Percentiles rank a stretch among this genome's conserved stretches.
phyloP scores from a whole-genome alignment of 108 stramenopile genomes.

The Pseudonitzschia delicatissima region DNA sequence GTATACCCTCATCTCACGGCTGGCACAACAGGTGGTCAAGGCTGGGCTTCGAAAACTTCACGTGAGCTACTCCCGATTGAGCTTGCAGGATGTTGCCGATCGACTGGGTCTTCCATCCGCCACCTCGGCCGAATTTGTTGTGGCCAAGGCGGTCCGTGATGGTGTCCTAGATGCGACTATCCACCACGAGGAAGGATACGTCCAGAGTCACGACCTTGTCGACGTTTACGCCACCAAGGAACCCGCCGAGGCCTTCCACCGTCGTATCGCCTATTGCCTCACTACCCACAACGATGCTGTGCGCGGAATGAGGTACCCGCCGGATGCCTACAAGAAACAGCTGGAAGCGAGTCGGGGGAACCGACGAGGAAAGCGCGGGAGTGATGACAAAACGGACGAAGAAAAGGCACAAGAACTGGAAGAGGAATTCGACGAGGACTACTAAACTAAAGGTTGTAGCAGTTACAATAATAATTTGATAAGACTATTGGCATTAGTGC shows the following conservation, averaged over 20 bases:
- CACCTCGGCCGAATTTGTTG: constrained; percentile 92
- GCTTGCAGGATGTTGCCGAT: constrained; percentile 89
- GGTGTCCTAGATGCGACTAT: constrained; percentile 99
- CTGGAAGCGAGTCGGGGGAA: constrained; percentile 80
- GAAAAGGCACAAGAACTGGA: constrained; percentile 86
- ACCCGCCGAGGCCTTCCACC: constrained; percentile 97
- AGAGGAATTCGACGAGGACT: constrained; percentile 82
- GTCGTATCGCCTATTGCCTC: constrained; percentile 96
- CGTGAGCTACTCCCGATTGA: constrained; percentile 84
- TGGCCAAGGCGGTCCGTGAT: constrained; percentile 97
- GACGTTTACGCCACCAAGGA: constrained; percentile 97
- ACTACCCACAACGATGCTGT: constrained; percentile 99
- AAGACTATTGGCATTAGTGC: too few species aligned
- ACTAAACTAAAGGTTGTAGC: constrained; percentile 25
- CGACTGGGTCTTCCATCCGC: constrained; percentile 84
- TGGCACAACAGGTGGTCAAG: constrained; percentile 97
- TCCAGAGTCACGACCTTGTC: constrained; percentile 88
- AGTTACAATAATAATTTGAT: too few species aligned
- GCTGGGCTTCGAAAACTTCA: constrained; percentile 95
- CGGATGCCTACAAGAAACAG: constrained; percentile 93
- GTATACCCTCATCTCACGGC: constrained; percentile 88
- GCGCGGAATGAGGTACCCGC: constrained; percentile 94
- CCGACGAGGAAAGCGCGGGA: constrained; percentile 45
- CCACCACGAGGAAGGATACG: constrained; percentile 90
- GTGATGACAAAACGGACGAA: constrained; percentile 88